Percentiles rank a stretch among this genome's conserved stretches.
phyloP scores from a whole-genome alignment of 2,329 filamentous ascomycete species.

The Cyphellophora attinorum region DNA sequence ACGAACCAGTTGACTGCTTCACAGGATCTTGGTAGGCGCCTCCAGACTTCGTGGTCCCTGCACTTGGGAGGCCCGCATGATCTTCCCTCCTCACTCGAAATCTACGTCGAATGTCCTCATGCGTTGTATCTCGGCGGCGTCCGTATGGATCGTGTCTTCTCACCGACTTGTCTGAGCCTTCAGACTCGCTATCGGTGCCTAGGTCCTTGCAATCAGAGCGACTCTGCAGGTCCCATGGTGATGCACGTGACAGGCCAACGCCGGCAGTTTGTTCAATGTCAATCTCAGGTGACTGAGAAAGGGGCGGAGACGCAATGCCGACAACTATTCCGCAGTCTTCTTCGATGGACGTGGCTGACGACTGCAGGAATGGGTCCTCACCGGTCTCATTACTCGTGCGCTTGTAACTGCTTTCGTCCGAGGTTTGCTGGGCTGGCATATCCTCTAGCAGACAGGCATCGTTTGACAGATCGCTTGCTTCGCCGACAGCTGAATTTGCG shows the following conservation, averaged over 20 bases:
- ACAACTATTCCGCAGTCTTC: too few species aligned
- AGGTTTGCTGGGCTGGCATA: background rate
- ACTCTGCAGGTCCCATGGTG: background rate
- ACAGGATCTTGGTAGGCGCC: background rate
- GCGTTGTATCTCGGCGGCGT: constrained; percentile 2
- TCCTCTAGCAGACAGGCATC: too few species aligned
- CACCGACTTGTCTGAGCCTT: background rate
- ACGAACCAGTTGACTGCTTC: background rate
- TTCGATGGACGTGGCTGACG: constrained; percentile 1
- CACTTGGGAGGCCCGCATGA: background rate
- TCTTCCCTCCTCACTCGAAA: constrained; percentile 2
- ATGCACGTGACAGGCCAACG: background rate
- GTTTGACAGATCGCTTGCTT: too few species aligned
- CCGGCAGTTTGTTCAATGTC: background rate
- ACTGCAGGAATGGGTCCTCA: background rate
- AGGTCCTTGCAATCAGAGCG: background rate
- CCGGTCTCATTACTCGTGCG: too few species aligned
- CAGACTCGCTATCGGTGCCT: background rate
- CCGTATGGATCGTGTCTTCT: background rate
- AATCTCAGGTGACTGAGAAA: too few species aligned
- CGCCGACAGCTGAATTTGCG: too few species aligned
- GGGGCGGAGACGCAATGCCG: too few species aligned
- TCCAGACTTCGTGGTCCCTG: background rate
- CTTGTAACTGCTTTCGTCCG: background rate
- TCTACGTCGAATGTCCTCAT: constrained; percentile 6